Evolutionary conservation across 768 basidiomycete species (phyloP).

Genomic region (Termitomyces sp.): DNA sequence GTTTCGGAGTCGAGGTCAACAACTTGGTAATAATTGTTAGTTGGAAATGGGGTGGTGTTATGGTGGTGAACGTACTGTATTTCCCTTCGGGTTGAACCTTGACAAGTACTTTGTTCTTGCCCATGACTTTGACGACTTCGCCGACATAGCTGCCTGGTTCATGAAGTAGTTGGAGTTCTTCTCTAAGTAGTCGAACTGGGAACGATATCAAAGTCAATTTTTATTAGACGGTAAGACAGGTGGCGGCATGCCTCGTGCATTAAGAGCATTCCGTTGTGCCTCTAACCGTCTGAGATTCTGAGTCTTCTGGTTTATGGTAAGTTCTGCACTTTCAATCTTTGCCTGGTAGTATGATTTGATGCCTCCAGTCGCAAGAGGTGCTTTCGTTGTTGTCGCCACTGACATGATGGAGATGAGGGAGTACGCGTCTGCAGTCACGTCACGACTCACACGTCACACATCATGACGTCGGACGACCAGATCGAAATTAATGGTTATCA

Average conservation of each 20-base stretch:
- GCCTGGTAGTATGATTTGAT: conserved; percentile 91
- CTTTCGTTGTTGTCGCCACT: conserved; percentile 36
- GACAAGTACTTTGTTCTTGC: conserved; percentile 96
- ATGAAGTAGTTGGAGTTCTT: conserved; percentile 63
- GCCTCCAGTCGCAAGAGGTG: conserved; percentile 48
- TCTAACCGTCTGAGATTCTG: conserved; percentile 91
- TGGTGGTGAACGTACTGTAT: conserved; percentile 70
- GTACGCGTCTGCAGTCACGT: conserved; percentile 23
- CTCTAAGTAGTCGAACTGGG: conserved; percentile 80
- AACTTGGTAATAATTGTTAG: conserved; percentile 42
- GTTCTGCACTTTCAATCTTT: conserved; percentile 91
- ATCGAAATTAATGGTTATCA: no score
- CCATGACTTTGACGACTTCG: conserved; percentile 98
- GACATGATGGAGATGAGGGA: conserved; percentile 25
- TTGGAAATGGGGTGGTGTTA: background rate
- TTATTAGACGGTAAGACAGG: background rate
- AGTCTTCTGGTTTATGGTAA: conserved; percentile 71
- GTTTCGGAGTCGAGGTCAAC: conserved; percentile 92
- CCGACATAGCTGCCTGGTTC: conserved; percentile 98
- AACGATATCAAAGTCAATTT: background rate
- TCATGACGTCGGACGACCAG: no score
- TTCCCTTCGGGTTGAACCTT: conserved; percentile 99
- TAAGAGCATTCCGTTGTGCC: conserved; percentile 95
- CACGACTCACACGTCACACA: conserved; percentile 13
- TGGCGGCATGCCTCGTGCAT: conserved; percentile 69